phyloP scores from a whole-genome alignment of 2,329 filamentous ascomycete genomes.

The Myriosclerotinia duriaeana region DNA sequence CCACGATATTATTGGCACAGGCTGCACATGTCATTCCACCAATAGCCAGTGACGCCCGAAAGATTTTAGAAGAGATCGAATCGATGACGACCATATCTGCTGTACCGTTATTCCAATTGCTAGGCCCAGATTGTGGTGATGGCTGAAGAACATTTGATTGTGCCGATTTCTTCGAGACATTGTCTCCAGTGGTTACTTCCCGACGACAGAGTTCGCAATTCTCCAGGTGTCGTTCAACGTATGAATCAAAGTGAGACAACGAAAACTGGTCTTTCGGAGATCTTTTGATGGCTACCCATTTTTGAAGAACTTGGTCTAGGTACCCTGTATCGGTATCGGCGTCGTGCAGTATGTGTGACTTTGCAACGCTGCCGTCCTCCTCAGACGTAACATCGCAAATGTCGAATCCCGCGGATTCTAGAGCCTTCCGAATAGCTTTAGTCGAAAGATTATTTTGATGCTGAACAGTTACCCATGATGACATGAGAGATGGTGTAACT shows the following conservation, averaged over 20 bases:
- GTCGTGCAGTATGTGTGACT: conserved; percentile 26
- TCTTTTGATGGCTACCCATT: conserved; percentile 31
- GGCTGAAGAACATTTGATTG: conserved; percentile 1
- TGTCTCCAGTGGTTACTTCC: conserved; percentile 38
- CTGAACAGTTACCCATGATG: conserved; percentile 64
- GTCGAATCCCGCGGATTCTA: conserved; percentile 60
- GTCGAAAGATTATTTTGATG: conserved; percentile 49
- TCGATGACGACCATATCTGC: conserved; percentile 41
- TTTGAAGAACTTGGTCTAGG: conserved; percentile 35
- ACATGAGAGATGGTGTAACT: conserved; percentile 69
- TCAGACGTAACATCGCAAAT: conserved; percentile 44
- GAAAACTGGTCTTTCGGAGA: not conserved
- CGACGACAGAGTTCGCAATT: conserved; percentile 52
- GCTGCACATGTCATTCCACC: conserved; percentile 59
- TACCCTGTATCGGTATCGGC: conserved; percentile 33
- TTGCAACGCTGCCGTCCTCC: conserved; percentile 4
- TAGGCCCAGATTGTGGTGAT: not conserved
- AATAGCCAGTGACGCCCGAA: conserved; percentile 52
- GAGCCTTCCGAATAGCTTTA: conserved; percentile 47
- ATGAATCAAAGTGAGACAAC: conserved; percentile 31
- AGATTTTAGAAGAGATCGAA: conserved; percentile 42
- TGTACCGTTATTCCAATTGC: conserved; percentile 4
- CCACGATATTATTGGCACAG: conserved; percentile 51
- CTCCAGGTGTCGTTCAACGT: conserved; percentile 43
- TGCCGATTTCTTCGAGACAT: conserved; percentile 20